phyloP scores from a whole-genome alignment of 495 filamentous ascomycete species.

The Bryoglossum gracile region DNA sequence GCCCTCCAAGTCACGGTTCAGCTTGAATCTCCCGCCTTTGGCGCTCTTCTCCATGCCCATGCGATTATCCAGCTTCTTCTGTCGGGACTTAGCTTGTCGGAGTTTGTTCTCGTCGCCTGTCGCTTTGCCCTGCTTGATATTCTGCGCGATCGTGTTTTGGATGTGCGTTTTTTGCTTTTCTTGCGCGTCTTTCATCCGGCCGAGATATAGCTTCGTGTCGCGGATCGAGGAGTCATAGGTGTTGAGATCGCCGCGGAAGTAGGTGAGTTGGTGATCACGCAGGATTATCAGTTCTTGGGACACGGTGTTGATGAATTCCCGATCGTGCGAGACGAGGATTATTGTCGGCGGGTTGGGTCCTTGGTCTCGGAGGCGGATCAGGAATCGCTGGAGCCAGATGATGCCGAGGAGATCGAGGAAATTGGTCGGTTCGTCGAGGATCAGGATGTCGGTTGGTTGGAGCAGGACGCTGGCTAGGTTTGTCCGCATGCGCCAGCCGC shows the following conservation, averaged over 20 bases:
- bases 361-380: constrained; percentile 41
- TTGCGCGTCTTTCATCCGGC: constrained; percentile 71
- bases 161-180: constrained; percentile 71
- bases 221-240: constrained; percentile 60
- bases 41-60: constrained; percentile 65
- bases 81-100: constrained; percentile 66
- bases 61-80: constrained; percentile 74
- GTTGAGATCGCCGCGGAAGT: constrained; percentile 64
- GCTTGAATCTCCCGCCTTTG: constrained; percentile 67
- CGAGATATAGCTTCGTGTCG: constrained; percentile 55
- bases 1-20: constrained; percentile 63
- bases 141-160: constrained; percentile 64
- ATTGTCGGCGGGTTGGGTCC: constrained; percentile 40
- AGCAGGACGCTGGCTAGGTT: constrained; percentile 59
- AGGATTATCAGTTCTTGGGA: constrained; percentile 73
- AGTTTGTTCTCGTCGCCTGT: constrained; percentile 74
- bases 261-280: constrained; percentile 55
- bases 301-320: constrained; percentile 62
- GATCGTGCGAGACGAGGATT: constrained; percentile 73
- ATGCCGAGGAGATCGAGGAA: constrained; percentile 77
- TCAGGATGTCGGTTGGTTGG: constrained; percentile 66
- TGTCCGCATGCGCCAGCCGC: constrained; percentile 73
- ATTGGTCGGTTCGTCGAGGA: constrained; percentile 84
- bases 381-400: constrained; percentile 71
- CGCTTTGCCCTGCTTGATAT: constrained; percentile 59